phyloP scores from a whole-genome alignment of 129 eudicot species.

The Centaurea solstitialis region DNA sequence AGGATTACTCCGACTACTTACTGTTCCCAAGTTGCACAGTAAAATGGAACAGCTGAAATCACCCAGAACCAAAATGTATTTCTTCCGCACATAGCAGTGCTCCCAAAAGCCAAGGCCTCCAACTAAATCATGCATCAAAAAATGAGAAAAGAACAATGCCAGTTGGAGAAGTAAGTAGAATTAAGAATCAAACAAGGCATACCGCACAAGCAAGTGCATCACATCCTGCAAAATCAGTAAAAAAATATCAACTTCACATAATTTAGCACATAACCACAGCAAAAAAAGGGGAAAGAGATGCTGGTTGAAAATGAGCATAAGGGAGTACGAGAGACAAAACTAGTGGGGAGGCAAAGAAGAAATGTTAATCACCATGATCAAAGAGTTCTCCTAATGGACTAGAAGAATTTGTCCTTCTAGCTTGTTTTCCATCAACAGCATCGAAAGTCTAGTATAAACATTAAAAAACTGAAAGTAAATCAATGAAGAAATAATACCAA shows the following conservation, averaged over 20 bases:
- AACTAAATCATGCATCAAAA: constrained; percentile 45
- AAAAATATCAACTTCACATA: constrained; percentile 16
- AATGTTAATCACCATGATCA: constrained; percentile 67
- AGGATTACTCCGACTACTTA: constrained; percentile 37
- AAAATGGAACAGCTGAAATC: constrained; percentile 91
- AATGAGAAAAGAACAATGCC: neutral
- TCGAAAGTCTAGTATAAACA: constrained; percentile 76
- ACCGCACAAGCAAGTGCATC: constrained; percentile 99
- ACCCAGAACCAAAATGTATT: constrained; percentile 95
- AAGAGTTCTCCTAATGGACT: constrained; percentile 99
- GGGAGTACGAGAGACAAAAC: neutral
- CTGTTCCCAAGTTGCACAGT: constrained; percentile 97
- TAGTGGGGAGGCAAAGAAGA: neutral
- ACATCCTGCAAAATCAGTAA: constrained; percentile 64
- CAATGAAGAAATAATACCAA: neutral
- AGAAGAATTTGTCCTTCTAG: constrained; percentile 94
- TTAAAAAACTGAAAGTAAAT: constrained; percentile 18
- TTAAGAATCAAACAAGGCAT: constrained; percentile 26
- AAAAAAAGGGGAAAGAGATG: neutral
- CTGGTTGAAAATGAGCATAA: neutral
- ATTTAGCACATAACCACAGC: constrained; percentile 10
- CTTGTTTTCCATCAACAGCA: constrained; percentile 99
- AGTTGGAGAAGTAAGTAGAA: neutral
- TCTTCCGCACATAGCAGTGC: constrained; percentile 95
- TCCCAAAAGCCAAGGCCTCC: constrained; percentile 94